A percentile compares a stretch with the other conserved stretches of the same genome.
Evolutionary conservation across 805 yeast genomes (phyloP).

Genomic region (Wickerhamia fluorescens): DNA sequence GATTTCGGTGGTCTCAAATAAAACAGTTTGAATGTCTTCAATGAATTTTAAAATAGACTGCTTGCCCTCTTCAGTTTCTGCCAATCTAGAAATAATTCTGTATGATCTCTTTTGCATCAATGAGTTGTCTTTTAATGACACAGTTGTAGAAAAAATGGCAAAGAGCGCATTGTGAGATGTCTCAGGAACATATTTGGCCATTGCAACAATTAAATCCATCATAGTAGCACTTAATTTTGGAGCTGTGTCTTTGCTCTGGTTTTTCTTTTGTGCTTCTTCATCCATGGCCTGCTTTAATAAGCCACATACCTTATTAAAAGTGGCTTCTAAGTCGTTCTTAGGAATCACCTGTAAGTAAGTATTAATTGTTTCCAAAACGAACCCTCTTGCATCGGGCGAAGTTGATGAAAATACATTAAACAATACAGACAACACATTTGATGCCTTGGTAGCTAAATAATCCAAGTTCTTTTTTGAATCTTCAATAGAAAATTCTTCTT

Average conservation of each 20-base stretch:
- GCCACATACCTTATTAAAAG: conserved; percentile 82
- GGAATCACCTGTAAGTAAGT: conserved; percentile 67
- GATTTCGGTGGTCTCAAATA: conserved; percentile 49
- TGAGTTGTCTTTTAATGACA: conserved; percentile 46
- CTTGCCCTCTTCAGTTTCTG: conserved; percentile 62
- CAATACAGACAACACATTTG: conserved; percentile 76
- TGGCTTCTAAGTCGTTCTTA: conserved; percentile 56
- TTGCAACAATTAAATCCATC: conserved; percentile 84
- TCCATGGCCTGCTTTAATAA: conserved; percentile 71
- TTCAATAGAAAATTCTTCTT: conserved; percentile 51
- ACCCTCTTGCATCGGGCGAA: conserved; percentile 73
- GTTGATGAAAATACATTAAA: conserved; percentile 94
- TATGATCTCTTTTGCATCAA: conserved; percentile 85
- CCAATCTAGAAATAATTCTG: conserved; percentile 62
- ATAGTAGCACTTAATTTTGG: conserved; percentile 69
- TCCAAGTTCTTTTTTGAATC: conserved; percentile 52
- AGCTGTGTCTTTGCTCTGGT: conserved; percentile 14
- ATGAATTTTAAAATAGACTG: conserved; percentile 47
- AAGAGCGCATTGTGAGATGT: conserved; percentile 67
- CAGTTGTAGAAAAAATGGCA: conserved; percentile 68
- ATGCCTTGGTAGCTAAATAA: conserved; percentile 57
- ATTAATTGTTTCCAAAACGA: conserved; percentile 80
- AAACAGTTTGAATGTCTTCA: conserved; percentile 50
- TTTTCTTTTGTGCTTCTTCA: conserved; percentile 37
- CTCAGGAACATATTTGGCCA: conserved; percentile 77